phyloP scores from a whole-genome alignment of 73 alveolate species.

The Stentor roeselii region DNA sequence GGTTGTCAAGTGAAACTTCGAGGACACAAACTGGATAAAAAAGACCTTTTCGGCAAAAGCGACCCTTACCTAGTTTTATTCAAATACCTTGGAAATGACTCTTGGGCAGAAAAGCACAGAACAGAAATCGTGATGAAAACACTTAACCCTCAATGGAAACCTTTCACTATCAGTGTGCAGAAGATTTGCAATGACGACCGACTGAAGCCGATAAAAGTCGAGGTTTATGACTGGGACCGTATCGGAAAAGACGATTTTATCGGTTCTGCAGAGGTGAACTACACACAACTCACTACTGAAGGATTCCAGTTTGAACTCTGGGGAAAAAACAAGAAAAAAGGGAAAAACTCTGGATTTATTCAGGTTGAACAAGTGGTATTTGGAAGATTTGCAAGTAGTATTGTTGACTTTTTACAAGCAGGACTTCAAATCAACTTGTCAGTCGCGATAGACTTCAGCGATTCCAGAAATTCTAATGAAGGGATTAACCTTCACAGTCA shows the following conservation, averaged over 20 bases:
- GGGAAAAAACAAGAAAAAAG: background rate
- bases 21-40: constrained; percentile 37
- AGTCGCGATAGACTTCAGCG: constrained; percentile 74
- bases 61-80: constrained; percentile 45
- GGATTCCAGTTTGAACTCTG: constrained; percentile 29
- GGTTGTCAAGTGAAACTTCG: constrained; percentile 32
- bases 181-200: constrained; percentile 74
- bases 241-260: constrained; percentile 45
- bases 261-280: constrained; percentile 46
- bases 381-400: background rate
- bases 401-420: constrained; percentile 72
- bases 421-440: constrained; percentile 75
- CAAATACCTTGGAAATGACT: constrained; percentile 31
- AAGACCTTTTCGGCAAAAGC: constrained; percentile 46
- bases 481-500: no score
- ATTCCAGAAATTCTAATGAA: no score
- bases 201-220: constrained; percentile 47
- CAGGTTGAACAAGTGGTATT: background rate
- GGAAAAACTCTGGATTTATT: constrained; percentile 19
- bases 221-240: constrained; percentile 54
- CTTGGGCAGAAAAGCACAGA: constrained; percentile 30
- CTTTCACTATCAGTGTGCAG: constrained; percentile 46
- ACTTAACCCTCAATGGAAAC: constrained; percentile 43
- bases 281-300: constrained; percentile 30
- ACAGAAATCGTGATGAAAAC: constrained; percentile 31